Percentiles rank a stretch among this genome's conserved stretches.
These are phyloP conservation scores for Persicaria tinctoria DNA, from an alignment of 148 eudicot species.

Conservation along the genomic window DNA sequence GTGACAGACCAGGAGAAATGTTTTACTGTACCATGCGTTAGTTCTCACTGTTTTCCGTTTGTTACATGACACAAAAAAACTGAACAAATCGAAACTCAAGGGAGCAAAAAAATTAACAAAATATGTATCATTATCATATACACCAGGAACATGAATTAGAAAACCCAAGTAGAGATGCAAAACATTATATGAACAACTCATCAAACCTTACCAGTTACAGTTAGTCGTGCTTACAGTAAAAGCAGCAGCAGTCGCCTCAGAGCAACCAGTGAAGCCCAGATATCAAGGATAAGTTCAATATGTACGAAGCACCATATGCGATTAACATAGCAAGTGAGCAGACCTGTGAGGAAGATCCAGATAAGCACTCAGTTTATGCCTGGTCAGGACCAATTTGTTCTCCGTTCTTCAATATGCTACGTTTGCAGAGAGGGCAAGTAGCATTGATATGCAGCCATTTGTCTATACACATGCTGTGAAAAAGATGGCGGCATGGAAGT, in stretches of 20 bases:
- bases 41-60: too few species aligned
- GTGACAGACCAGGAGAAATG: too few species aligned
- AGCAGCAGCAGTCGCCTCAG: background rate
- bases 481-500: slow-evolving; percentile 87
- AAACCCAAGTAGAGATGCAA: slow-evolving; percentile 20
- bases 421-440: slow-evolving; percentile 94
- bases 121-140: slow-evolving; percentile 11
- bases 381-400: slow-evolving; percentile 57
- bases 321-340: slow-evolving; percentile 20
- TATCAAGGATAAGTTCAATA: slow-evolving; percentile 7
- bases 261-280: slow-evolving; percentile 16
- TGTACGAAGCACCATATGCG: slow-evolving; percentile 15
- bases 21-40: too few species aligned
- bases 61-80: background rate
- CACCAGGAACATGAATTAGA: slow-evolving; percentile 18
- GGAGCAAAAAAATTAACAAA: background rate
- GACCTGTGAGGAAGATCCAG: background rate
- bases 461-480: slow-evolving; percentile 77
- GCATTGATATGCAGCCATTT: slow-evolving; percentile 85
- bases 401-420: slow-evolving; percentile 68
- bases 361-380: slow-evolving; percentile 26
- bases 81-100: background rate
- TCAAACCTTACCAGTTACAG: slow-evolving; percentile 9
- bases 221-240: slow-evolving; percentile 10
- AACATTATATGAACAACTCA: background rate